phyloP scores from a whole-genome alignment of 305 asterid genomes.

The Plantago coronopus region DNA sequence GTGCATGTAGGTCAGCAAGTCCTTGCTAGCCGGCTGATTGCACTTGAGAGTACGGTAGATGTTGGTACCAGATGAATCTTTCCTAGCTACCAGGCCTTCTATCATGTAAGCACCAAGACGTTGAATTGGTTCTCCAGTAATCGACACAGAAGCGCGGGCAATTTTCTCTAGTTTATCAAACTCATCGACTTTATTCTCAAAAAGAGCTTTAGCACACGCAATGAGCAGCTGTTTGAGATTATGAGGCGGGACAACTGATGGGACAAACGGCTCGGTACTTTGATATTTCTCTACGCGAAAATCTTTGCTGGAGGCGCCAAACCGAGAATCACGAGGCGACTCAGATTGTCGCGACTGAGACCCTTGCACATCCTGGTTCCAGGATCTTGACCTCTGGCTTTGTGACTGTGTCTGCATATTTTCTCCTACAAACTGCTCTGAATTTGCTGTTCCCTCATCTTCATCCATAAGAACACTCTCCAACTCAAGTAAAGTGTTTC shows the following conservation, averaged over 20 bases:
- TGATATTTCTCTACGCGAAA: conserved; percentile 23
- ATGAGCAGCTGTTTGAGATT: conserved; percentile 46
- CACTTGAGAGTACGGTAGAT: conserved; percentile 49
- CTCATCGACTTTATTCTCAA: conserved; percentile 30
- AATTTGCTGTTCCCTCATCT: conserved; percentile 24
- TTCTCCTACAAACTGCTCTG: conserved; percentile 33
- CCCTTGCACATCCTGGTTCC: conserved; percentile 36
- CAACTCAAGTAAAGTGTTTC: conserved; percentile 35
- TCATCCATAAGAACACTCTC: conserved; percentile 54
- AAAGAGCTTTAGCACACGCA: conserved; percentile 53
- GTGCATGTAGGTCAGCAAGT: conserved; percentile 61
- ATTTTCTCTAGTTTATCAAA: conserved; percentile 38
- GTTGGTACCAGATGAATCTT: conserved; percentile 53
- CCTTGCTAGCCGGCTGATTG: conserved; percentile 50
- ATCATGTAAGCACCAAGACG: conserved; percentile 67
- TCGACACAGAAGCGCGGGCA: conserved; percentile 46
- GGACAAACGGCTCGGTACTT: conserved; percentile 22
- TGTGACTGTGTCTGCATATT: conserved; percentile 29
- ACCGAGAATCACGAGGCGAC: conserved; percentile 23
- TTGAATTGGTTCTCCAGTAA: conserved; percentile 62
- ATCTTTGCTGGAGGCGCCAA: conserved; percentile 21
- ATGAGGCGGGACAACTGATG: conserved; percentile 33
- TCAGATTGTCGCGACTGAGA: conserved; percentile 26
- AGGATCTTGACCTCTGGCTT: conserved; percentile 30
- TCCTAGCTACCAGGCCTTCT: conserved; percentile 60